Conservation (phyloP, 2,329 filamentous ascomycete species). For the Alternaria sp. region DNA sequence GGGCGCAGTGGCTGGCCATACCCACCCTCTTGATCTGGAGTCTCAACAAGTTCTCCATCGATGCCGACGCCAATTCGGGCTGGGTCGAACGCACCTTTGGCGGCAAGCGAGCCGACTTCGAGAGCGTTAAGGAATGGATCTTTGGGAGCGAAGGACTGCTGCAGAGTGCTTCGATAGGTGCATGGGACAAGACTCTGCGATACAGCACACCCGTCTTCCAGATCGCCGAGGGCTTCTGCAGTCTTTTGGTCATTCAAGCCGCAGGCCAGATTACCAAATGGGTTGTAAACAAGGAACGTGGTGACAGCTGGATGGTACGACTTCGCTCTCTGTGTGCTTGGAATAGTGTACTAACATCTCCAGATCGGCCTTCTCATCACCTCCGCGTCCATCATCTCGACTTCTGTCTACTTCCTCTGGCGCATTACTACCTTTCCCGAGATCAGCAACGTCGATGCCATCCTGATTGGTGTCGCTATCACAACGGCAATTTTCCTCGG, state of each 20-base stretch:
- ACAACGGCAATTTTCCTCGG: conserved; percentile 92
- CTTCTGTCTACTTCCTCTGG: conserved; percentile 95
- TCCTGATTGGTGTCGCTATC: conserved; percentile 89
- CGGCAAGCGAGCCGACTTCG: conserved; percentile 66
- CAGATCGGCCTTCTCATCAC: conserved; percentile 87
- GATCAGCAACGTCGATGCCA: conserved; percentile 89
- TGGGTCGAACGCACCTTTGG: conserved; percentile 85
- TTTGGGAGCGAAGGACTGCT: conserved; percentile 86
- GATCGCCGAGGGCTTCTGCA: conserved; percentile 94
- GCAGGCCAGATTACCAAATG: conserved; percentile 93
- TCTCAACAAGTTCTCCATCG: conserved; percentile 91
- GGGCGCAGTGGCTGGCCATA: conserved; percentile 85
- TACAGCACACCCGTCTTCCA: conserved; percentile 97
- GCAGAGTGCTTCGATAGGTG: conserved; percentile 79
- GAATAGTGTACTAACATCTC: conserved; percentile 43
- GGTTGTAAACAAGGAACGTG: conserved; percentile 90
- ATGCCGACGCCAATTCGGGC: conserved; percentile 70
- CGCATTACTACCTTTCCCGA: conserved; percentile 91
- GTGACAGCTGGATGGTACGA: conserved; percentile 94
- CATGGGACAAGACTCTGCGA: conserved; percentile 85
- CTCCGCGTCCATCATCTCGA: conserved; percentile 90
- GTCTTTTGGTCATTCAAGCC: conserved; percentile 91
- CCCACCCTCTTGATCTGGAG: conserved; percentile 92
- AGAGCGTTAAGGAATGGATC: conserved; percentile 80
- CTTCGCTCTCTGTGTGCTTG: background rate